Percentiles rank a stretch among this genome's conserved stretches.
Conservation (phyloP, 2,329 filamentous ascomycete genomes). For the Diaporthe citrichinensis region DNA sequence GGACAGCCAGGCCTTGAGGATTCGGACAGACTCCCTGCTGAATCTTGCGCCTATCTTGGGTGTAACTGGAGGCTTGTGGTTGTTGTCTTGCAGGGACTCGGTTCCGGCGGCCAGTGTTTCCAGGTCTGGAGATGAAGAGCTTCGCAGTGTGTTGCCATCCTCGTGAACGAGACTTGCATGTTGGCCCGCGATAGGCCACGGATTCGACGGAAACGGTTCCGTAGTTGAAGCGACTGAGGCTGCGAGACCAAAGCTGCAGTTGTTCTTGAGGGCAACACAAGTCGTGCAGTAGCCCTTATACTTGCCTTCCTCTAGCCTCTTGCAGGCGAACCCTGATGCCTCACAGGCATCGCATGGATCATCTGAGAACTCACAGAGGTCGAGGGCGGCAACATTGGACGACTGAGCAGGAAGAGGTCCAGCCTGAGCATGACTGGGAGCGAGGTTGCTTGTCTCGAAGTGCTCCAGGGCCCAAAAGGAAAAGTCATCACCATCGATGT, state of each 20-base stretch:
- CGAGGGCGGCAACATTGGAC: constrained; percentile 44
- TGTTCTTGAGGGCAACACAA: constrained; percentile 71
- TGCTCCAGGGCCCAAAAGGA: constrained; percentile 72
- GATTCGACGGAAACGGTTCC: constrained; percentile 59
- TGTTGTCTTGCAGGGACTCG: constrained; percentile 42
- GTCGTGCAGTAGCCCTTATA: constrained; percentile 74
- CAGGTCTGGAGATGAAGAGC: constrained; percentile 47
- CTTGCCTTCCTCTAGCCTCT: constrained; percentile 71
- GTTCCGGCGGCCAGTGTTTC: constrained; percentile 44
- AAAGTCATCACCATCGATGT: constrained; percentile 71
- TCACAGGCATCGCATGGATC: constrained; percentile 67
- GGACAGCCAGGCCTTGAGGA: constrained; percentile 87
- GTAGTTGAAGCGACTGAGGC: constrained; percentile 53
- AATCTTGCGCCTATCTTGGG: constrained; percentile 83
- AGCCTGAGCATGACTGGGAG: constrained; percentile 35
- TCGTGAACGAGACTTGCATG: constrained; percentile 57
- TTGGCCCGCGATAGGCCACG: constrained; percentile 61
- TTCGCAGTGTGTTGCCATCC: constrained; percentile 47
- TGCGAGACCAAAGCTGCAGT: constrained; percentile 68
- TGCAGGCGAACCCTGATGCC: constrained; percentile 69
- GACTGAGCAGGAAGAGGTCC: constrained; percentile 33
- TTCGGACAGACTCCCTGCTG: constrained; percentile 82
- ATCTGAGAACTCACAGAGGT: constrained; percentile 60
- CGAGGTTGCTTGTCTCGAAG: constrained; percentile 61
- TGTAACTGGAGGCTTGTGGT: constrained; percentile 45